Base-by-base conservation (phyloP, 2,329 filamentous ascomycete species). In the Colletotrichum zoysiae region DNA sequence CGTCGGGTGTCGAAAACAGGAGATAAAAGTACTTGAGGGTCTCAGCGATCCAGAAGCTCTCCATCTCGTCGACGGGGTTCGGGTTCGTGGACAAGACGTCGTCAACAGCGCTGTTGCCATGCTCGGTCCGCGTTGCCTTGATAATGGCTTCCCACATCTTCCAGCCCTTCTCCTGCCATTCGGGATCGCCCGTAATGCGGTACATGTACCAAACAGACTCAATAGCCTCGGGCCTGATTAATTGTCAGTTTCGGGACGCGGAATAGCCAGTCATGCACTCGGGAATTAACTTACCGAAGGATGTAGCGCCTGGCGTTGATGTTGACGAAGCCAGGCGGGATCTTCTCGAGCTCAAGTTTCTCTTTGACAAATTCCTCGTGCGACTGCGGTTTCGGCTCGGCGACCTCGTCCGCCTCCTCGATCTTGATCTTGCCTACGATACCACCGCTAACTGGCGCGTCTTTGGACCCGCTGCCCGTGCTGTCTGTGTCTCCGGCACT, bases 21-120 rank as follows among this genome's bases (percentile, higher is more conserved):
- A 97, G 81, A 79, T 94, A 97, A 75, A 96, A 97, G 79, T 97
- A 97, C 85, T 97, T 98, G 76, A 97, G 84, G 51, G 94, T 97
- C 86, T 97, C 95, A 4, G 93, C 93, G 73, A 94, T 85, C 93
- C 95, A 97, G 81, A 97, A 97, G 78, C 92, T 95, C 83, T 97
- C 92, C 93, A 95, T 95, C 75, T 86, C 85, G 79, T 95, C 89
- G 50, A 81, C 79, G 66, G 86, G 82, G 12, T 76, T 77, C 1
- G 85, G 81, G 23, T 85, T 79, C 1, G 80, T 70, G 7, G 74
- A 68, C 33, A 86, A 81, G 16, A 95, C 91, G 77, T 93, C 89
- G 59, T 85, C 81, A 66, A 96, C 89, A 48, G 92, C 93, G 14
- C 89, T 91, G 82, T 94, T 90, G 11, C 90, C 94, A 60, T 87